Conservation (phyloP, 768 basidiomycete genomes). For the Rhodosporidiobolus sp. region DNA sequence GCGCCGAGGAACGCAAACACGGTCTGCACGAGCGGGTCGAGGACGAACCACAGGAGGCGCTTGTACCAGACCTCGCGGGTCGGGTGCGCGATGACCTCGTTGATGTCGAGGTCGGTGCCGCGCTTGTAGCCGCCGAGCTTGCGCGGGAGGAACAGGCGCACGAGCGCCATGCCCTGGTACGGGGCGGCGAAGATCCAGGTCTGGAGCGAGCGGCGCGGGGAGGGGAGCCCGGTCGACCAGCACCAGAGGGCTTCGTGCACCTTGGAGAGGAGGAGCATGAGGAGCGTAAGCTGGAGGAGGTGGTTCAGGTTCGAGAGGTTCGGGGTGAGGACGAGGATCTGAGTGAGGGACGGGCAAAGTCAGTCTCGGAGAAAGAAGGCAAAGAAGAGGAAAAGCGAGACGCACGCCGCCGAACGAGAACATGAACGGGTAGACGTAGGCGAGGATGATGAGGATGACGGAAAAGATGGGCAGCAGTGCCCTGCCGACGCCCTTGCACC, state of each 20-base stretch:
- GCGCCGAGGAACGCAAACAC: conserved; percentile 29
- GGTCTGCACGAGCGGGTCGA: conserved; percentile 29
- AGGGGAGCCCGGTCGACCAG: conserved; percentile 34
- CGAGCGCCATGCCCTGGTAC: conserved; percentile 36
- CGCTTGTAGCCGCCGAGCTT: conserved; percentile 34
- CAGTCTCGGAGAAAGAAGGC: not conserved
- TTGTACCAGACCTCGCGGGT: conserved; percentile 12
- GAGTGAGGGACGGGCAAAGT: not conserved
- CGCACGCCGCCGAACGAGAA: conserved; percentile 38
- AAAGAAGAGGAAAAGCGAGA: not conserved
- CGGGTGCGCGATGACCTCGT: conserved; percentile 25
- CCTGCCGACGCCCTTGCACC: conserved; percentile 21
- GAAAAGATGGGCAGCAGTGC: conserved; percentile 32
- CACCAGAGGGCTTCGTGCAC: conserved; percentile 30
- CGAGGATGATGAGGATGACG: conserved; percentile 22
- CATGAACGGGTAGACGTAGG: conserved; percentile 38
- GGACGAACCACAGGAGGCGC: conserved; percentile 19
- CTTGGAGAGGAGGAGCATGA: conserved; percentile 33
- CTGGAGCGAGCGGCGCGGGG: conserved; percentile 31
- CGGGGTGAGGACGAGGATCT: conserved; percentile 39
- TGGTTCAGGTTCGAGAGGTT: conserved; percentile 25
- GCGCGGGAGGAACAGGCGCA: conserved; percentile 30
- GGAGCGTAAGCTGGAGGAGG: conserved; percentile 31
- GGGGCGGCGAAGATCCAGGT: conserved; percentile 38
- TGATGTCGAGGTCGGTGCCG: conserved; percentile 36